phyloP scores from a whole-genome alignment of 225 moss, liverwort and hornwort genomes.

The Lunularia cruciata region DNA sequence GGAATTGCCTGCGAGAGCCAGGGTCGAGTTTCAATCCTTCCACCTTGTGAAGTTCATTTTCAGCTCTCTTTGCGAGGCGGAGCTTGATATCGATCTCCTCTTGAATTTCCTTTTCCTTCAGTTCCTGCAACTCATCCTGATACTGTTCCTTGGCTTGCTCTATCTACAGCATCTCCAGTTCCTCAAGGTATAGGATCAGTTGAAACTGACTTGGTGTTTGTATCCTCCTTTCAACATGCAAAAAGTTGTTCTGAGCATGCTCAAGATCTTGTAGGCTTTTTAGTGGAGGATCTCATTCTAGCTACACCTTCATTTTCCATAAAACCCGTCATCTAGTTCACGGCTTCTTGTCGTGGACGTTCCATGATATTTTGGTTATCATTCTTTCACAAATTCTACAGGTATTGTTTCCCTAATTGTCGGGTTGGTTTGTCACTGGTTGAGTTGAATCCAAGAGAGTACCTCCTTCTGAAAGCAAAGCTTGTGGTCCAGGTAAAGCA shows the following conservation, averaged over 20 bases:
- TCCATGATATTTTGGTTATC: no score
- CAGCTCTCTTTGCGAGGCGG: slow-evolving; percentile 46
- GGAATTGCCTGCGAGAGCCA: no score
- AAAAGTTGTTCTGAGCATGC: no score
- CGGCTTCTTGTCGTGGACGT: no score
- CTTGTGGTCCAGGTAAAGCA: slow-evolving; percentile 90
- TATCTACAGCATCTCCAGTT: slow-evolving; percentile 39
- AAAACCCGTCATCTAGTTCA: no score
- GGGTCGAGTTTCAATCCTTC: no score
- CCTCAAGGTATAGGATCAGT: background rate
- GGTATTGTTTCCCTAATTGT: background rate
- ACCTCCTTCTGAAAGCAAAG: slow-evolving; percentile 76
- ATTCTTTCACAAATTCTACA: background rate
- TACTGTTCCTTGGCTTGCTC: slow-evolving; percentile 72
- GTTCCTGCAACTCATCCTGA: slow-evolving; percentile 83
- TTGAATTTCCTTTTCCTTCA: slow-evolving; percentile 56
- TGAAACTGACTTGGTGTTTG: no score
- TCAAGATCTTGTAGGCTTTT: no score
- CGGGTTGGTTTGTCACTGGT: background rate
- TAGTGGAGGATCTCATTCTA: no score
- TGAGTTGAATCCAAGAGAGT: background rate
- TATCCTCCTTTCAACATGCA: no score
- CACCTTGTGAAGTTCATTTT: slow-evolving; percentile 57
- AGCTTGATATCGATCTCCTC: slow-evolving; percentile 59
- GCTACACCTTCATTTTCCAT: no score